These are phyloP conservation scores for Geotrichum bryndzae DNA, from an alignment of 1,139 yeast genomes.

Conservation along the genomic window DNA sequence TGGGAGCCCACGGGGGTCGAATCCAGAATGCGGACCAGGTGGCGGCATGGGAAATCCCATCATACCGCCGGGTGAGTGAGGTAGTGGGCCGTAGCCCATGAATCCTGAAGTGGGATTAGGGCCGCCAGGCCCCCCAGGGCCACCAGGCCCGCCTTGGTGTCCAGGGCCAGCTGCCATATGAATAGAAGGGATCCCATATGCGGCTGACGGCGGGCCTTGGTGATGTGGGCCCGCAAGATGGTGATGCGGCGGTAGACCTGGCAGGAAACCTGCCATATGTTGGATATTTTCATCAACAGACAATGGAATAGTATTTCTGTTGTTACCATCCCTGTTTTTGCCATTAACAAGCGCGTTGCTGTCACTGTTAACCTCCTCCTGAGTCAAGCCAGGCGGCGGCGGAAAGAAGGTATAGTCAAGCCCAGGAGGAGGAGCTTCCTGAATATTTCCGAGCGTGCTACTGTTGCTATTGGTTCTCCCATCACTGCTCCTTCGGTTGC, in stretches of 20 bases:
- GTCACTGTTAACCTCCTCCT: not conserved
- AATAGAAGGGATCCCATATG: not conserved
- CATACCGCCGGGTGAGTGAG: not conserved
- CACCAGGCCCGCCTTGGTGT: not conserved
- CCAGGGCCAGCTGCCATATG: not conserved
- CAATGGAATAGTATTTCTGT: not conserved
- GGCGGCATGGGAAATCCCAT: not conserved
- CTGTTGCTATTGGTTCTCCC: not conserved
- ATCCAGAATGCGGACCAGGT: not conserved
- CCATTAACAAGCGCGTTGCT: not conserved
- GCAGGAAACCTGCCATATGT: not conserved
- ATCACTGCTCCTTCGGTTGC: not conserved
- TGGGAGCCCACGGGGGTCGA: not conserved
- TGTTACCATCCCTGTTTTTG: not conserved
- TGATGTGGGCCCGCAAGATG: not conserved
- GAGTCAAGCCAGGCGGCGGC: not conserved
- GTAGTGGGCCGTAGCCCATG: not conserved
- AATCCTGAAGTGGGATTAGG: not conserved
- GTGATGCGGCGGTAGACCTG: not conserved
- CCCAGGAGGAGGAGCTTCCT: not conserved
- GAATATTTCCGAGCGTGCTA: not conserved
- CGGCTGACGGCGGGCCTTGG: not conserved
- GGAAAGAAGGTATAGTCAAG: not conserved
- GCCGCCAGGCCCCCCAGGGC: not conserved
- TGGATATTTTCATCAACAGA: not conserved